Evolutionary conservation across 2,329 filamentous ascomycete species (phyloP), one percentile per base, ranked within the genome.

Genomic region (Colletotrichum gloeosporioides): DNA sequence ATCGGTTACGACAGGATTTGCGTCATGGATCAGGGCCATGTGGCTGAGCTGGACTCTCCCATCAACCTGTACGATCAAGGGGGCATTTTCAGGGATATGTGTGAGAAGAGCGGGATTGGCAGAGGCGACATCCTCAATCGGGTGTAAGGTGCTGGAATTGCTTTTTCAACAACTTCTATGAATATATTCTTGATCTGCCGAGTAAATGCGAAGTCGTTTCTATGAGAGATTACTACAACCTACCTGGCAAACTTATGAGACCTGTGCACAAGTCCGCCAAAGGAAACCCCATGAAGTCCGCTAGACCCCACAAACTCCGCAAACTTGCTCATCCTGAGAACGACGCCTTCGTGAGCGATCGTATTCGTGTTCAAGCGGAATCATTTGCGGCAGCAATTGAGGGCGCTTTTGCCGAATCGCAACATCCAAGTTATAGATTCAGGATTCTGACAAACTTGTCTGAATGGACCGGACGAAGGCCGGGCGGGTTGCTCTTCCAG

Each of bases 1-100:
- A 91, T 95, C 71, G 88, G 89, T 39, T 95, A 95, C 81, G 93
- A 95, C 82, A 88, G 93, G 16, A 94, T 95, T 78, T 92, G 92
- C 76, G 94, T 95, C 67, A 93, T 96, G 92, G 93, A 95, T 77
- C 85, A 89, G 69, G 94, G 94, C 2, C 82, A 84, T 18, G 93
- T 95, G 79, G 92, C 90, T 1, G 93, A 95, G 85, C 83, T 95
- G 73, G 93, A 92, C 80, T 87, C 87, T 9, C 93, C 93, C 5
- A 79, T 90, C 72, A 85, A 82, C 9, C 83, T 95, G 32, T 95
- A 91, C 84, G 90, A 93, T 75, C 80, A 76, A 15, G 89, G 88
- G n/a, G 91, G 92, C 0, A 92, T 94, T 55, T 95, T 95, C 82
- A 87, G 90, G 74, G 85, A 88, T 27, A 94, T 94, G 92, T 94